phyloP scores from a whole-genome alignment of 148 eudicot genomes.

The Rhododendron simsii region DNA sequence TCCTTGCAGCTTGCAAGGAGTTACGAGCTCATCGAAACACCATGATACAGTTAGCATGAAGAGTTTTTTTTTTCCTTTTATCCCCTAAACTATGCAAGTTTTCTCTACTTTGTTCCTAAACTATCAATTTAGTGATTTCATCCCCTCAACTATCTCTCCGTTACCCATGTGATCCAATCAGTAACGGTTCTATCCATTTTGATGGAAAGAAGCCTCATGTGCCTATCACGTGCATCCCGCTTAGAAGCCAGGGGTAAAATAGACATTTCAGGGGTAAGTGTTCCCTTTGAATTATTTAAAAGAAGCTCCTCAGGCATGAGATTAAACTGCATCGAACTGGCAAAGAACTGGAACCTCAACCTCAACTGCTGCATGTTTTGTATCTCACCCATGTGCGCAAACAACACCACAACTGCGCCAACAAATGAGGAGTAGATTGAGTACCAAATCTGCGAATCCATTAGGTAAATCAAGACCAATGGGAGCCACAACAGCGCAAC shows the following conservation, averaged over 20 bases:
- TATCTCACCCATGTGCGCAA: constrained; percentile 76
- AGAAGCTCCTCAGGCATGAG: constrained; percentile 90
- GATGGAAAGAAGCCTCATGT: too few relatives aligned
- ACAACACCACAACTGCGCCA: constrained; percentile 72
- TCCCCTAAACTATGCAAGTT: too few relatives aligned
- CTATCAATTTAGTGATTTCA: too few relatives aligned
- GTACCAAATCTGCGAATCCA: constrained; percentile 89
- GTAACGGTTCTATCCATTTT: too few relatives aligned
- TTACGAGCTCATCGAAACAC: neutral
- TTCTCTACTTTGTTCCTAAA: too few relatives aligned
- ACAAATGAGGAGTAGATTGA: constrained; percentile 69
- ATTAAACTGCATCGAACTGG: constrained; percentile 81
- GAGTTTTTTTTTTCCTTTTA: too few relatives aligned
- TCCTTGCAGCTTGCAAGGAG: neutral
- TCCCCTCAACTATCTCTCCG: too few relatives aligned
- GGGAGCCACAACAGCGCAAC: constrained; percentile 81
- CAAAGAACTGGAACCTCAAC: constrained; percentile 83
- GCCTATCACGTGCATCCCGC: too few relatives aligned
- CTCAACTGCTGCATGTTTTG: constrained; percentile 74
- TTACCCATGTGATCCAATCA: too few relatives aligned
- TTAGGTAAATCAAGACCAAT: constrained; percentile 65
- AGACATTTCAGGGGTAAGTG: constrained; percentile 7
- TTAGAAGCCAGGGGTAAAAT: too few relatives aligned
- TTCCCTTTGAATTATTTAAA: constrained; percentile 40
- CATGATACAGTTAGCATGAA: neutral